Conservation (phyloP, 179 eudicot species). For the Camellia oleifera region DNA sequence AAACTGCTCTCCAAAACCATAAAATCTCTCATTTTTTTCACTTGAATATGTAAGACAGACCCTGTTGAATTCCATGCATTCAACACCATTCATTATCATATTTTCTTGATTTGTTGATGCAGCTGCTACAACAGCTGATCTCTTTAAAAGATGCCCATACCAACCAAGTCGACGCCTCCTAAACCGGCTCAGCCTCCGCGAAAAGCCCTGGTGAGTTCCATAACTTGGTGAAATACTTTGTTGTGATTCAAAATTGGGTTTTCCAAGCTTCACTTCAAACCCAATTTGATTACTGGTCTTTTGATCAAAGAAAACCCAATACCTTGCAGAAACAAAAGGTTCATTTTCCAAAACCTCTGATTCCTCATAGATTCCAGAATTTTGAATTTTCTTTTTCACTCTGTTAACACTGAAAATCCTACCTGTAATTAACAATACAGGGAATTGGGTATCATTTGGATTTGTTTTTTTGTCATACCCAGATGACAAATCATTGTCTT, state of each 20-base stretch:
- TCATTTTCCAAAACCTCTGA: conserved; percentile 21
- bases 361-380: conserved; percentile 14
- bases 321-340: conserved; percentile 44
- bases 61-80: conserved; percentile 50
- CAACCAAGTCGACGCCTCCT: conserved; percentile 34
- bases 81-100: conserved; percentile 26
- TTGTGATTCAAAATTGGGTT: conserved; percentile 37
- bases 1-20: conserved; percentile 97
- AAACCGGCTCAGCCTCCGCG: conserved; percentile 27
- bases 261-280: conserved; percentile 66
- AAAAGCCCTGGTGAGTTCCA: conserved; percentile 23
- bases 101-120: conserved; percentile 39
- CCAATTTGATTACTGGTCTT: conserved; percentile 65
- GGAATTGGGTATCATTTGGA: conserved; percentile 27
- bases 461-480: conserved; percentile 28
- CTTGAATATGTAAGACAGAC: conserved; percentile 71
- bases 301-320: conserved; percentile 72
- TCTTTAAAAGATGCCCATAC: conserved; percentile 32
- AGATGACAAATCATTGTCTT: conserved; percentile 31
- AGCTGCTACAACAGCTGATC: conserved; percentile 31
- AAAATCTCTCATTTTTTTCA: conserved; percentile 74
- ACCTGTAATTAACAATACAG: conserved; percentile 62
- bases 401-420: conserved; percentile 42
- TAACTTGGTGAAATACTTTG: conserved; percentile 25
- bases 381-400: conserved; percentile 21